These are phyloP conservation scores for Aspergillus pseudonomiae DNA, from an alignment of 2,329 filamentous ascomycete species.

Conservation along the genomic window DNA sequence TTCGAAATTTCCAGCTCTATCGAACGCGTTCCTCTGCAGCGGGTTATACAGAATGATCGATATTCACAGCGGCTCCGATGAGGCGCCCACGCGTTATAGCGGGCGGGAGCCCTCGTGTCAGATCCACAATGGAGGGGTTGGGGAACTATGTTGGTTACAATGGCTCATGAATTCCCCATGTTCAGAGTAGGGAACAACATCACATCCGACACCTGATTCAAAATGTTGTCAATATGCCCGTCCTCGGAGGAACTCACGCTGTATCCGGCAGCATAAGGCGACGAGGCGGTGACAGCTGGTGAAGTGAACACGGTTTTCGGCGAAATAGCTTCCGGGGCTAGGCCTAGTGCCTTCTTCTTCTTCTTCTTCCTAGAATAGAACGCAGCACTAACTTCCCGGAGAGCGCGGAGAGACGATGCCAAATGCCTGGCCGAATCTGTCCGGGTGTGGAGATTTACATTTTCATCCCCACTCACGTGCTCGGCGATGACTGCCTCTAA, in stretches of 20 bases:
- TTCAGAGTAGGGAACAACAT: slow-evolving; percentile 40
- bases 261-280: slow-evolving; percentile 14
- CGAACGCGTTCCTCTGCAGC: not conserved
- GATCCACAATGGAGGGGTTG: not conserved
- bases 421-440: slow-evolving; percentile 40
- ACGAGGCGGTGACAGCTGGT: slow-evolving; percentile 8
- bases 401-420: slow-evolving; percentile 34
- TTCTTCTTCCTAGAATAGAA: slow-evolving; percentile 23
- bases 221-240: slow-evolving; percentile 33
- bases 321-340: slow-evolving; percentile 16
- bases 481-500: slow-evolving; percentile 35
- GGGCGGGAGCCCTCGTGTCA: not conserved
- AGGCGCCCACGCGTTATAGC: too few relatives aligned
- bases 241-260: slow-evolving; percentile 22
- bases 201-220: slow-evolving; percentile 38
- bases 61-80: not conserved
- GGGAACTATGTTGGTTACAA: slow-evolving; percentile 1
- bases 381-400: slow-evolving; percentile 35
- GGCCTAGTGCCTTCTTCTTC: slow-evolving; percentile 8
- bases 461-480: slow-evolving; percentile 34
- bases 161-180: slow-evolving; percentile 17
- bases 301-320: slow-evolving; percentile 14
- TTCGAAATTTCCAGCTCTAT: not conserved
- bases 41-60: not conserved
- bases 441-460: slow-evolving; percentile 26